phyloP scores from a whole-genome alignment of 768 basidiomycete genomes.

The Tylopilus rubrobrunneus region DNA sequence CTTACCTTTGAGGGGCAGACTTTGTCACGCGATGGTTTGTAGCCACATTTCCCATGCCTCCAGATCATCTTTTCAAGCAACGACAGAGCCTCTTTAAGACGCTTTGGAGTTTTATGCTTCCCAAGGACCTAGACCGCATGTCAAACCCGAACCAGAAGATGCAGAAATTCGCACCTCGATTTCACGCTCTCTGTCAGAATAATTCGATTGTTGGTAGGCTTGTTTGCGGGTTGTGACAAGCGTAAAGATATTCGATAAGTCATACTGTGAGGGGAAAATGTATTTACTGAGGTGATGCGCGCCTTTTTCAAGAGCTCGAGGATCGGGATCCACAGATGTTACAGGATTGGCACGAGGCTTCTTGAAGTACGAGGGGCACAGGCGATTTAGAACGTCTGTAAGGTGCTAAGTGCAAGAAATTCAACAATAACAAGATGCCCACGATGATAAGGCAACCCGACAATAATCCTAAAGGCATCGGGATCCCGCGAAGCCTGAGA shows the following conservation, averaged over 20 bases:
- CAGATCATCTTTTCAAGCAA: slow-evolving; percentile 60
- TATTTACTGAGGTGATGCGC: slow-evolving; percentile 73
- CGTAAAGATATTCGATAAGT: slow-evolving; percentile 57
- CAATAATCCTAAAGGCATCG: slow-evolving; percentile 44
- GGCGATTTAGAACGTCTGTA: slow-evolving; percentile 64
- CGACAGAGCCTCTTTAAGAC: slow-evolving; percentile 53
- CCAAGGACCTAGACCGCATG: slow-evolving; percentile 34
- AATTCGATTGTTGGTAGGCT: slow-evolving; percentile 43
- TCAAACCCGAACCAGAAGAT: not conserved
- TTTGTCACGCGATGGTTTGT: slow-evolving; percentile 57
- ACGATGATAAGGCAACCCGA: slow-evolving; percentile 73
- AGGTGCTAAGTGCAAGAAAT: not conserved
- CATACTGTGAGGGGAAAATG: slow-evolving; percentile 80
- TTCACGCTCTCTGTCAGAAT: slow-evolving; percentile 60
- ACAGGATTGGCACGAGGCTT: slow-evolving; percentile 26
- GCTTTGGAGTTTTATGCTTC: slow-evolving; percentile 65
- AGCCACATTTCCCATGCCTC: slow-evolving; percentile 67
- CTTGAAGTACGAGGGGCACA: slow-evolving; percentile 42
- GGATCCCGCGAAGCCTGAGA: slow-evolving; percentile 43
- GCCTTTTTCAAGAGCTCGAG: slow-evolving; percentile 42
- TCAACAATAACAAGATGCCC: slow-evolving; percentile 17
- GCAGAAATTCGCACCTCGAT: slow-evolving; percentile 49
- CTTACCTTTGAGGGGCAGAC: slow-evolving; percentile 77
- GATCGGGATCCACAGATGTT: slow-evolving; percentile 42
- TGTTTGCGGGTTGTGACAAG: slow-evolving; percentile 20